These are phyloP conservation scores for Neocallimastix lanati DNA, from an alignment of 192 early-diverging fungal species.

Conservation along the genomic window DNA sequence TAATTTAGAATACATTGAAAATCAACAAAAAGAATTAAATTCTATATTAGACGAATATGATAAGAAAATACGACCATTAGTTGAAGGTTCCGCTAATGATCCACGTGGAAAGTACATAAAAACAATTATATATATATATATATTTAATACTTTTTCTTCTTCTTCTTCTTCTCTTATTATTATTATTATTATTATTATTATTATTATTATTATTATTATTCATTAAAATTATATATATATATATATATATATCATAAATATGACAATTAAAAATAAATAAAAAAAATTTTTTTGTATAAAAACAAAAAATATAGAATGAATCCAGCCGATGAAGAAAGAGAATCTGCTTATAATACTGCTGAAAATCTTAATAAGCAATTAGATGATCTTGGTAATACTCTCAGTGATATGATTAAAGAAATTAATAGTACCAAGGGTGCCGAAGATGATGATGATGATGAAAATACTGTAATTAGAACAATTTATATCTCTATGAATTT, in stretches of 20 bases:
- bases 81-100: constrained; percentile 6
- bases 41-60: constrained; percentile 67
- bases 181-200: too few relatives aligned
- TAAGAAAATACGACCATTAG: constrained; percentile 22
- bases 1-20: constrained; percentile 69
- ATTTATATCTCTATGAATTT: too few relatives aligned
- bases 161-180: too few relatives aligned
- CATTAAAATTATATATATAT: background rate
- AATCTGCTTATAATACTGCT: constrained; percentile 66
- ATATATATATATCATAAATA: too few relatives aligned
- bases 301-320: too few relatives aligned
- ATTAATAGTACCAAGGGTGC: constrained; percentile 47
- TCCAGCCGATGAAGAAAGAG: constrained; percentile 63
- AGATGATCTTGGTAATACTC: constrained; percentile 62
- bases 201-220: too few relatives aligned
- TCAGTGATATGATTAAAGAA: constrained; percentile 67
- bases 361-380: constrained; percentile 72
- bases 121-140: background rate
- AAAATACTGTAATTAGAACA: constrained; percentile 15
- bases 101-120: constrained; percentile 9
- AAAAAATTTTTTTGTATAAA: too few relatives aligned
- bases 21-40: constrained; percentile 65
- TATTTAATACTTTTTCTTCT: too few relatives aligned
- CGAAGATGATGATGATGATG: constrained; percentile 10
- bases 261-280: too few relatives aligned